phyloP scores from a whole-genome alignment of 2,329 filamentous ascomycete species.

The Fusarium succisae region DNA sequence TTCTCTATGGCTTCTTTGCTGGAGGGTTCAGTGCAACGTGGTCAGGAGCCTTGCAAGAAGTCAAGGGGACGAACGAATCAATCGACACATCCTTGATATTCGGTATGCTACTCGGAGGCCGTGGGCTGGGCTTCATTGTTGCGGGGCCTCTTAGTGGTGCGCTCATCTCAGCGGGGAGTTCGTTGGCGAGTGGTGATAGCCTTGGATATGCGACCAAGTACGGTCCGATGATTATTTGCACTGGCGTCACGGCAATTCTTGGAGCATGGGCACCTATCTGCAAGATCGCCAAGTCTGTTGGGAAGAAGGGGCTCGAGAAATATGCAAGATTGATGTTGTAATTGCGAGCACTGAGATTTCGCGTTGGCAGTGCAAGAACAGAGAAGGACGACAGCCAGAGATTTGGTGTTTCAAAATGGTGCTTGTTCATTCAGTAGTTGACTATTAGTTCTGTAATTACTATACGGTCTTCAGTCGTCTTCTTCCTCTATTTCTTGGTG shows the following conservation, averaged over 20 bases:
- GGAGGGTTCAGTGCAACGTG: constrained; percentile 70
- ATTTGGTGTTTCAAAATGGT: not conserved
- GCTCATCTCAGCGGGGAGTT: constrained; percentile 38
- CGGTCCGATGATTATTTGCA: constrained; percentile 47
- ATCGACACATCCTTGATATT: constrained; percentile 45
- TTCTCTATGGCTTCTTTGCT: constrained; percentile 71
- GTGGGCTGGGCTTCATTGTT: constrained; percentile 43
- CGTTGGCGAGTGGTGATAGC: constrained; percentile 36
- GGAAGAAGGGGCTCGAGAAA: not conserved
- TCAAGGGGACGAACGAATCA: constrained; percentile 40
- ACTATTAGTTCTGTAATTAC: not conserved
- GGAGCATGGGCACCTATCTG: constrained; percentile 46
- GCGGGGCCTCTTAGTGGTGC: constrained; percentile 44
- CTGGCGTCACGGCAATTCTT: constrained; percentile 44
- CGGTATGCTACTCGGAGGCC: constrained; percentile 45
- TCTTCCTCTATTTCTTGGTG: constrained; percentile 23
- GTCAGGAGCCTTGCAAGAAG: constrained; percentile 60
- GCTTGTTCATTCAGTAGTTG: not conserved
- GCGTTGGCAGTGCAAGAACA: not conserved
- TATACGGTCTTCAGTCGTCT: not conserved
- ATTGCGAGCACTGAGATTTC: constrained; percentile 49
- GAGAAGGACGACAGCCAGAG: not conserved
- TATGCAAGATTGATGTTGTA: constrained; percentile 49
- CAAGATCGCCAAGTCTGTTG: constrained; percentile 51
- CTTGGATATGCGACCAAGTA: constrained; percentile 47